Percentiles rank a stretch among this genome's conserved stretches.
These are phyloP conservation scores for Casuarina glauca DNA, from an alignment of 306 rosid species.

Conservation along the genomic window DNA sequence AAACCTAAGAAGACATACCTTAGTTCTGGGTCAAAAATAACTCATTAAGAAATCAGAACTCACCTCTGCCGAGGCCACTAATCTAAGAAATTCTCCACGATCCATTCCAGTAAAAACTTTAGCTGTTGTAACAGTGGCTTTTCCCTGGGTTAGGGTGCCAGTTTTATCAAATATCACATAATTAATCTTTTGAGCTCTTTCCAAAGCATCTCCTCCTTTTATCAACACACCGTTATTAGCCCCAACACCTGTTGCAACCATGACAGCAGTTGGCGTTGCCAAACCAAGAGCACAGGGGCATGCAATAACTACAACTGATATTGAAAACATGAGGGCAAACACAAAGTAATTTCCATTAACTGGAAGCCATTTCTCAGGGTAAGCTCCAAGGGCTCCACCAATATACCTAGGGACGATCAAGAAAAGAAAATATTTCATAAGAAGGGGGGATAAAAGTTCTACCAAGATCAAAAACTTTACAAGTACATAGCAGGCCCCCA, in stretches of 20 bases:
- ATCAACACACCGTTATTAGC: constrained; percentile 95
- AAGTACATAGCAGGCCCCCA: constrained; percentile 3
- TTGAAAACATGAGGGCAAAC: constrained; percentile 96
- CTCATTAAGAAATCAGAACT: constrained; percentile 26
- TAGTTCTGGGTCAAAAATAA: constrained; percentile 10
- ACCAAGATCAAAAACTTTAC: constrained; percentile 15
- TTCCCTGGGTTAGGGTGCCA: constrained; percentile 96
- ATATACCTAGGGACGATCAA: constrained; percentile 53
- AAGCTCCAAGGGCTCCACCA: constrained; percentile 80
- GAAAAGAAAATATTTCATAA: constrained; percentile 10
- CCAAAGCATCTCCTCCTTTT: constrained; percentile 98
- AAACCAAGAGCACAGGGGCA: constrained; percentile 99
- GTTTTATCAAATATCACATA: constrained; percentile 95
- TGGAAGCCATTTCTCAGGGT: constrained; percentile 87
- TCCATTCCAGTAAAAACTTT: constrained; percentile 84
- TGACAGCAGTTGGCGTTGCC: constrained; percentile 99
- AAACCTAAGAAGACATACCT: constrained; percentile 9
- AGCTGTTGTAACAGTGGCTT: constrained; percentile 73
- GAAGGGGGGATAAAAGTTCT: constrained; percentile 18
- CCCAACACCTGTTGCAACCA: constrained; percentile 99
- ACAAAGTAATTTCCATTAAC: constrained; percentile 88
- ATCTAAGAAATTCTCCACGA: constrained; percentile 85
- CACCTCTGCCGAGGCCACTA: constrained; percentile 99
- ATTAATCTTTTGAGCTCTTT: constrained; percentile 88
- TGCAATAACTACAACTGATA: constrained; percentile 95